phyloP scores from a whole-genome alignment of 2,329 filamentous ascomycete genomes.

The Helminthosporium solani region DNA sequence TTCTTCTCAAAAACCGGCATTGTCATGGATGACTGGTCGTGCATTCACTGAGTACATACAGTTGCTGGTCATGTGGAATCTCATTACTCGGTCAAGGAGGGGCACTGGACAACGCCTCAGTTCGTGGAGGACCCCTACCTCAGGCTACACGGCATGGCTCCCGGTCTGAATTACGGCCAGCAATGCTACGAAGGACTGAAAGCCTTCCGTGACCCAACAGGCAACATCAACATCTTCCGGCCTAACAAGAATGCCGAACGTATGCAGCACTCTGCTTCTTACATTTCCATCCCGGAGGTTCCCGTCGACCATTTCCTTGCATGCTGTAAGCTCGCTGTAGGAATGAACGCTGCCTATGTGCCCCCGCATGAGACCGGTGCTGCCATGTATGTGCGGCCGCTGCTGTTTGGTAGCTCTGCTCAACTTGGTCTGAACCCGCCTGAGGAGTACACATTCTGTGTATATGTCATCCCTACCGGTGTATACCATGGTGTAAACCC shows the following conservation, averaged over 20 bases:
- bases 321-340: constrained; percentile 77
- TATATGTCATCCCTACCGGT: constrained; percentile 88
- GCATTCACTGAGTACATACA: constrained; percentile 33
- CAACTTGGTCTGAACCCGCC: constrained; percentile 84
- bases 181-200: constrained; percentile 99
- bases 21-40: too few species aligned
- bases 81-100: constrained; percentile 72
- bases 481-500: constrained; percentile 91
- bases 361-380: constrained; percentile 86
- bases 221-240: constrained; percentile 82
- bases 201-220: constrained; percentile 77
- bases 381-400: constrained; percentile 87
- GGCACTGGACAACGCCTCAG: constrained; percentile 72
- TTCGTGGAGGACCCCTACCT: constrained; percentile 85
- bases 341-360: constrained; percentile 85
- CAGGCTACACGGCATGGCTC: constrained; percentile 90
- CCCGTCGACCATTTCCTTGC: constrained; percentile 74
- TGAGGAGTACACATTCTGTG: constrained; percentile 87
- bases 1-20: too few species aligned
- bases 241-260: constrained; percentile 80
- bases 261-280: constrained; percentile 80
- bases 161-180: constrained; percentile 90
- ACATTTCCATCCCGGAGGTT: constrained; percentile 79
- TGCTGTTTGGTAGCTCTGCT: constrained; percentile 83
- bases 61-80: constrained; percentile 95